Conservation (phyloP, 257 asterid species). For the Misopates orontium region DNA sequence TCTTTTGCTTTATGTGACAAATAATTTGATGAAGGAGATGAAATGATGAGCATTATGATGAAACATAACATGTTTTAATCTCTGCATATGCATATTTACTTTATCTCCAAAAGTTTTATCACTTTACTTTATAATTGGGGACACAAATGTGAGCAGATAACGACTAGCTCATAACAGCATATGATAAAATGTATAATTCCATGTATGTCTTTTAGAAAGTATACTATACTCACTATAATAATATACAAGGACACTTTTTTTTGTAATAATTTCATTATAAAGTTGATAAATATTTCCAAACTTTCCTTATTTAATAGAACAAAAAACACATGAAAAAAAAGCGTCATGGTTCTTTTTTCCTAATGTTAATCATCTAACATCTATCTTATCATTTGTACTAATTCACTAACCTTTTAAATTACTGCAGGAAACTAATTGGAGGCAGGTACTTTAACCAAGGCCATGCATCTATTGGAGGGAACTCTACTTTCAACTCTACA, state of each 20-base stretch:
- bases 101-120: slow-evolving; percentile 8
- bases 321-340: too few relatives aligned
- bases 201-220: neutral
- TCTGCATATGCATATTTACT: neutral
- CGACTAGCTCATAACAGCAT: too few relatives aligned
- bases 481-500: slow-evolving; percentile 3
- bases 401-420: too few relatives aligned
- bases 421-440: slow-evolving; percentile 74
- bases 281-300: too few relatives aligned
- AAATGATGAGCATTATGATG: neutral
- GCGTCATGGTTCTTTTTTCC: too few relatives aligned
- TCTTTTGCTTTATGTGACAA: neutral
- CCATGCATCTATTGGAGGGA: slow-evolving; percentile 24
- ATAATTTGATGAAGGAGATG: neutral
- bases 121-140: neutral
- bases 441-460: slow-evolving; percentile 70
- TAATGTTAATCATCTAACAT: too few relatives aligned
- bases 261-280: neutral
- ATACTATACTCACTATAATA: neutral
- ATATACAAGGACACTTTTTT: neutral
- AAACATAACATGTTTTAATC: neutral
- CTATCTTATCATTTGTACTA: too few relatives aligned
- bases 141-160: neutral
- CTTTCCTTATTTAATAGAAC: too few relatives aligned
- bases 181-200: too few relatives aligned